These are phyloP conservation scores for Chlorella sp. DNA, from an alignment of 139 green algal genomes.

Conservation along the genomic window DNA sequence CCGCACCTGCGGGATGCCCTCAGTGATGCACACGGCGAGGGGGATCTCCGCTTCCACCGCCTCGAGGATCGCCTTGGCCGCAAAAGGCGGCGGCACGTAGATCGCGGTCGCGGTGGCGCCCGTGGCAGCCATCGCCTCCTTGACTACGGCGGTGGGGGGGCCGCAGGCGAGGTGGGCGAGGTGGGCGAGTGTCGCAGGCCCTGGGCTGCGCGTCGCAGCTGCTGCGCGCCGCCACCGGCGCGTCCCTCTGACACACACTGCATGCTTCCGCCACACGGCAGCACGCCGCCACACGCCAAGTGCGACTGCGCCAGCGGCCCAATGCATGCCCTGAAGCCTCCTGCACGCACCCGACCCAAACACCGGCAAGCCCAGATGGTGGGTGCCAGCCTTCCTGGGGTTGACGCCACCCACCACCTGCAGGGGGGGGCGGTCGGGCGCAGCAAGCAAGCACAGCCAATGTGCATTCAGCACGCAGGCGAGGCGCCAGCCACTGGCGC, in stretches of 20 bases:
- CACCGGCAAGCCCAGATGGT: conserved; percentile 94
- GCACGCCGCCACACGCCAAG: too few species aligned
- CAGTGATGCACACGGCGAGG: conserved; percentile 98
- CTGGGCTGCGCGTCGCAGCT: too few species aligned
- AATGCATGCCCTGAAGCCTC: background rate
- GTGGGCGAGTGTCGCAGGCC: too few species aligned
- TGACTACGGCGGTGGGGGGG: conserved; percentile 46
- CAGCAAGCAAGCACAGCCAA: background rate
- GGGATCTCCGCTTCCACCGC: conserved; percentile 93
- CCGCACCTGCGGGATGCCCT: conserved; percentile 98
- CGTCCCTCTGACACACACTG: too few species aligned
- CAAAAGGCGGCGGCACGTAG: conserved; percentile 96
- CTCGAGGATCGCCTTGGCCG: conserved; percentile 94
- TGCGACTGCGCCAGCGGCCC: background rate
- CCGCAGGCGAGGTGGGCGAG: background rate
- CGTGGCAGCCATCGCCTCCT: conserved; percentile 85
- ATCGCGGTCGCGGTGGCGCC: conserved; percentile 86
- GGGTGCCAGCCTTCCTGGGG: conserved; percentile 94
- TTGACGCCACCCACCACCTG: conserved; percentile 98
- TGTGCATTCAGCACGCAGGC: too few species aligned
- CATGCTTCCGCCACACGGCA: too few species aligned
- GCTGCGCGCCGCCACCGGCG: too few species aligned
- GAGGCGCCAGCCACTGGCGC: too few species aligned
- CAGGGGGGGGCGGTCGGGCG: background rate
- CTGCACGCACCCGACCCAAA: conserved; percentile 71